Evolutionary conservation across 2,329 filamentous ascomycete species (phyloP).

Genomic region (Colletotrichum sp.): DNA sequence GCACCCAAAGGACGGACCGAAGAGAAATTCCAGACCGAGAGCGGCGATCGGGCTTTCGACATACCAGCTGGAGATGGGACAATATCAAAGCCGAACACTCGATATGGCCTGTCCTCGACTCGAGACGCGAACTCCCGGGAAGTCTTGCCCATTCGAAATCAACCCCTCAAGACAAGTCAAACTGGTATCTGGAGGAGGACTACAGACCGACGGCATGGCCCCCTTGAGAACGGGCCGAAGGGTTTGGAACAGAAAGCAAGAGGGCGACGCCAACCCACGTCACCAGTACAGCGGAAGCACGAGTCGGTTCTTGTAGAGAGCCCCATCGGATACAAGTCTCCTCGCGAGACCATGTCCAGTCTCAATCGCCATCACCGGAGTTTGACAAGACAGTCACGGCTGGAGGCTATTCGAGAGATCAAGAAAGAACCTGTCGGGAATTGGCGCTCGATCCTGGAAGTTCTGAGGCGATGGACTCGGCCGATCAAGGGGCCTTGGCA

Average conservation of each 20-base stretch:
- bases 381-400: constrained; percentile 40
- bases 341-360: constrained; percentile 21
- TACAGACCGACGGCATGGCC: neutral
- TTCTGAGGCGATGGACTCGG: constrained; percentile 42
- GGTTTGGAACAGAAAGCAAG: neutral
- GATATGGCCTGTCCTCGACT: neutral
- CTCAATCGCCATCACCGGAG: constrained; percentile 24
- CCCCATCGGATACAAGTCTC: constrained; percentile 20
- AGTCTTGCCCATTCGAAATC: neutral
- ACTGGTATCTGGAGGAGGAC: neutral
- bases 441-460: constrained; percentile 44
- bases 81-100: neutral
- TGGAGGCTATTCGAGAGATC: constrained; percentile 36
- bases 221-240: neutral
- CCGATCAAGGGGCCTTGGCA: constrained; percentile 21
- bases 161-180: neutral
- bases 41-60: neutral
- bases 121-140: neutral
- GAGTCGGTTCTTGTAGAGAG: constrained; percentile 33
- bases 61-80: neutral
- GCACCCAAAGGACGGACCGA: neutral
- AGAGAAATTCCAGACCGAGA: neutral
- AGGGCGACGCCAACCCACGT: neutral
- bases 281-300: neutral
- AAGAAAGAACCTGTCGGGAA: constrained; percentile 33